phyloP scores from a whole-genome alignment of 805 yeast genomes.

The Grigorovia humatica region DNA sequence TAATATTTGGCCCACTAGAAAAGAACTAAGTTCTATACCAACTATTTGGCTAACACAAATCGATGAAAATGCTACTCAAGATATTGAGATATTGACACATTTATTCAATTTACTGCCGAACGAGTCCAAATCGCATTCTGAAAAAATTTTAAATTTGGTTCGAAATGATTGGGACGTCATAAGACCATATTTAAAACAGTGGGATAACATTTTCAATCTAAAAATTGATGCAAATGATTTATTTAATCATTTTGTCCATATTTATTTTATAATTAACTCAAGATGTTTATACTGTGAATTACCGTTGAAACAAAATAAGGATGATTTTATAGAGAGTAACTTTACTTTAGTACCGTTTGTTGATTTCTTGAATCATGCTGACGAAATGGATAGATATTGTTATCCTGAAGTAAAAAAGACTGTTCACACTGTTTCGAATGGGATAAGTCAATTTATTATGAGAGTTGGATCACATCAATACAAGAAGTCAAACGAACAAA shows the following conservation, averaged over 20 bases:
- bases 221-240: not conserved
- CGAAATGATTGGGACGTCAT: conserved; percentile 36
- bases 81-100: conserved; percentile 13
- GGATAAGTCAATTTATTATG: conserved; percentile 23
- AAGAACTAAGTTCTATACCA: conserved; percentile 50
- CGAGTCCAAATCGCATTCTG: conserved; percentile 32
- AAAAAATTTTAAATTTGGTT: conserved; percentile 35
- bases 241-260: conserved; percentile 39
- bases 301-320: conserved; percentile 35
- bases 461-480: conserved; percentile 16
- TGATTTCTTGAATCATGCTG: conserved; percentile 73
- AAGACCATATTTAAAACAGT: conserved; percentile 13
- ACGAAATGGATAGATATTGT: conserved; percentile 39
- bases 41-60: conserved; percentile 40
- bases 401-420: conserved; percentile 36
- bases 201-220: conserved; percentile 9
- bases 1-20: conserved; percentile 46
- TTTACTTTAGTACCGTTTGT: conserved; percentile 88
- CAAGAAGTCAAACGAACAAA: conserved; percentile 36
- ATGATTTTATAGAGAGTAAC: conserved; percentile 39
- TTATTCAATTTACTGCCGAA: conserved; percentile 36
- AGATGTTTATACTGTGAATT: conserved; percentile 77
- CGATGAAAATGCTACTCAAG: not conserved
- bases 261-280: conserved; percentile 84
- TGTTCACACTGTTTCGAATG: conserved; percentile 12